These are phyloP conservation scores for Malassezia pachydermatis DNA, from an alignment of 1,284 basidiomycete species.

Conservation along the genomic window DNA sequence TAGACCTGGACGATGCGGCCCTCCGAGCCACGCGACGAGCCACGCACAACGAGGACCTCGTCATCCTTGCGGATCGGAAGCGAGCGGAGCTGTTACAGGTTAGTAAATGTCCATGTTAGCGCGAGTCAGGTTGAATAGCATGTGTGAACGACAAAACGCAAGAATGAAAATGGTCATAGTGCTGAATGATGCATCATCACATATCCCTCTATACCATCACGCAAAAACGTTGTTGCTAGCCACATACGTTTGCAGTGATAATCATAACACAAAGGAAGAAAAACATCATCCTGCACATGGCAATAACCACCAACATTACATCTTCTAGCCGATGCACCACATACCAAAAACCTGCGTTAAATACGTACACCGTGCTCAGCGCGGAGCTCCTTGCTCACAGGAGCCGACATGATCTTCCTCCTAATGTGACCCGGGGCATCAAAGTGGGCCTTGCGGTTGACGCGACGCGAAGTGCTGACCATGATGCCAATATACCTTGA, in stretches of 20 bases:
- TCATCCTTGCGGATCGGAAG: constrained; percentile 96
- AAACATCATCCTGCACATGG: no score
- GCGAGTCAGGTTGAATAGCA: no score
- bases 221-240: no score
- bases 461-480: constrained; percentile 39
- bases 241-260: no score
- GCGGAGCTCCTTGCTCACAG: constrained; percentile 89
- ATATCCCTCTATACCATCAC: no score
- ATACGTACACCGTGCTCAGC: constrained; percentile 75
- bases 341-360: not conserved
- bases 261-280: not conserved
- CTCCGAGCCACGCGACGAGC: constrained; percentile 66
- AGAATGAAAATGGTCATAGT: no score
- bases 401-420: constrained; percentile 94
- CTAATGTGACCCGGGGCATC: constrained; percentile 54
- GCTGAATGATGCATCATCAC: no score
- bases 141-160: no score
- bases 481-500: constrained; percentile 29
- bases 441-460: constrained; percentile 44
- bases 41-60: constrained; percentile 81
- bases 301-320: no score
- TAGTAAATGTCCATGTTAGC: no score
- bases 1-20: constrained; percentile 64
- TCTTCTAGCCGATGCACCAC: constrained; percentile 12
- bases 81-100: constrained; percentile 62